These are phyloP conservation scores for Xylaria venustula DNA, from an alignment of 495 filamentous ascomycete species.

Conservation along the genomic window DNA sequence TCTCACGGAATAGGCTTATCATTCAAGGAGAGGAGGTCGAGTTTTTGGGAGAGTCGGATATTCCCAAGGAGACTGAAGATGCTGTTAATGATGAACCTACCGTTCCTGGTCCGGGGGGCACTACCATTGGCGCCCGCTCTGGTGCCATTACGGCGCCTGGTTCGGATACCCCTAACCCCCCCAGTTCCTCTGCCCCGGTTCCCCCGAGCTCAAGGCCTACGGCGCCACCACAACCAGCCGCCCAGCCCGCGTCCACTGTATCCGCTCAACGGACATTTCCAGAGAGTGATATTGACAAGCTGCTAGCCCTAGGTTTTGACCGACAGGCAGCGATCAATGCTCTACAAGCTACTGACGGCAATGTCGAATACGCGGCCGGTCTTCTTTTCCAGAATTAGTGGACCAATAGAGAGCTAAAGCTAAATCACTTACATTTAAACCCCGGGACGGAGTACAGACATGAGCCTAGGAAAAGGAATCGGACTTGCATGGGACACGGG, in stretches of 20 bases:
- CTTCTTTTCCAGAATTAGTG: constrained; percentile 64
- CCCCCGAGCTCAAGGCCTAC: constrained; percentile 27
- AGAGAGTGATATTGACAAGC: constrained; percentile 62
- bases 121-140: constrained; percentile 78
- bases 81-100: constrained; percentile 75
- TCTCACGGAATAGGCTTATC: constrained; percentile 72
- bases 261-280: constrained; percentile 45
- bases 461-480: constrained; percentile 6
- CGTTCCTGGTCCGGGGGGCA: constrained; percentile 82
- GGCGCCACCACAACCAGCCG: constrained; percentile 29
- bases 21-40: constrained; percentile 85
- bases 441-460: not conserved
- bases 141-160: constrained; percentile 69
- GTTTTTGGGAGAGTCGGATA: constrained; percentile 90
- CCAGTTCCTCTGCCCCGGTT: constrained; percentile 14
- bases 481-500: not conserved
- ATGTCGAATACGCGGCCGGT: constrained; percentile 82
- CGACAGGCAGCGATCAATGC: constrained; percentile 76
- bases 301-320: constrained; percentile 77
- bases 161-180: constrained; percentile 30
- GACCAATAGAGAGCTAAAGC: not conserved
- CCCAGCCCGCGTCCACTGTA: constrained; percentile 31
- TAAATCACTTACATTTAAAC: constrained; percentile 6
- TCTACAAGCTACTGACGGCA: constrained; percentile 76
- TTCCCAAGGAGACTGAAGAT: constrained; percentile 76